phyloP scores from a whole-genome alignment of 306 rosid species.

The Mucuna pruriens region DNA sequence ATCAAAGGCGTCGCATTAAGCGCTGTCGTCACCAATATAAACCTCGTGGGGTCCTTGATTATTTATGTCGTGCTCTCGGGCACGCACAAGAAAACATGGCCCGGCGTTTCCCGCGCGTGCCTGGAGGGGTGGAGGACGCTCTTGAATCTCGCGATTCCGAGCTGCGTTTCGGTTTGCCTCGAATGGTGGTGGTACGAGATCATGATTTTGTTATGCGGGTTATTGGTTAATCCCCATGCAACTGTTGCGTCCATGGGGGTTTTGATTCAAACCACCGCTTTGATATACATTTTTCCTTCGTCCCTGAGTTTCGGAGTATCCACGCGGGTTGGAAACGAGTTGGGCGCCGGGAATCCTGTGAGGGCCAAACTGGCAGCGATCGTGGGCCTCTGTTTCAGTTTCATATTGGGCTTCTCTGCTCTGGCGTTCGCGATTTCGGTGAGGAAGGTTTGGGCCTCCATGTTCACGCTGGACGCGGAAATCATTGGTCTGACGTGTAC shows the following conservation, averaged over 20 bases:
- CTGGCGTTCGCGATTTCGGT: constrained; percentile 21
- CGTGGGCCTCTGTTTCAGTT: constrained; percentile 38
- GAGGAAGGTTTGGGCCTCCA: constrained; percentile 41
- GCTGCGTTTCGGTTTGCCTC: constrained; percentile 48
- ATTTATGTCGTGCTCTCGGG: constrained; percentile 18
- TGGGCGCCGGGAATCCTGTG: constrained; percentile 35
- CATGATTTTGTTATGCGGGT: constrained; percentile 45
- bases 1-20: constrained; percentile 46
- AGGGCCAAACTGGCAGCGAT: constrained; percentile 31
- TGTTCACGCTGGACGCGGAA: constrained; percentile 36
- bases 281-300: constrained; percentile 47
- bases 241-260: constrained; percentile 53
- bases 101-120: background rate
- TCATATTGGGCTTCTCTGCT: constrained; percentile 32
- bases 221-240: constrained; percentile 34
- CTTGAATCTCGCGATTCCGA: constrained; percentile 40
- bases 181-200: constrained; percentile 64
- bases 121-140: constrained; percentile 23
- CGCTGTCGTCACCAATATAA: constrained; percentile 46
- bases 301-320: constrained; percentile 48
- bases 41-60: constrained; percentile 31
- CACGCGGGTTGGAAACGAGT: constrained; percentile 46
- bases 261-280: constrained; percentile 46
- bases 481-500: constrained; percentile 32
- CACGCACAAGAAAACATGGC: constrained; percentile 29